Evolutionary conservation across 768 basidiomycete species (phyloP).

Genomic region (Lyophyllum semitale): DNA sequence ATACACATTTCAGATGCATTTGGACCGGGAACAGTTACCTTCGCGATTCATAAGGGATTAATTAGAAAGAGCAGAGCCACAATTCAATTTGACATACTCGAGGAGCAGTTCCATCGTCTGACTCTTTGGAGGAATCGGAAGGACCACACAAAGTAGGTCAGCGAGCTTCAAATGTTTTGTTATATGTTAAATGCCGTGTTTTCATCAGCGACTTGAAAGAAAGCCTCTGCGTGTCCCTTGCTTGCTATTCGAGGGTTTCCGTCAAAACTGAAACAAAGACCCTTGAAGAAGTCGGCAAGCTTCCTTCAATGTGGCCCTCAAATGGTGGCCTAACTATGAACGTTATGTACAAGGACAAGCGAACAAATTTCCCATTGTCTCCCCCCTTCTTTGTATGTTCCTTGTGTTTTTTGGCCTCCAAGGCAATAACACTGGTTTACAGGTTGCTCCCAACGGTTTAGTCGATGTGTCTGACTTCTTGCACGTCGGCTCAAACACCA

Average conservation of each 20-base stretch:
- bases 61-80: constrained; percentile 10
- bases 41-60: constrained; percentile 15
- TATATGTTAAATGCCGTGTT: background rate
- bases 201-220: constrained; percentile 30
- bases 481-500: constrained; percentile 38
- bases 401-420: background rate
- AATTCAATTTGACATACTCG: constrained; percentile 24
- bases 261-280: constrained; percentile 15
- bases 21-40: constrained; percentile 17
- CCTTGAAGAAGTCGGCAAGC: constrained; percentile 22
- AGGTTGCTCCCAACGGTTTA: constrained; percentile 50
- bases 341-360: constrained; percentile 27
- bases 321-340: constrained; percentile 35
- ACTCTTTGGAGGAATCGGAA: constrained; percentile 39
- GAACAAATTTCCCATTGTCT: constrained; percentile 36
- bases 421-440: background rate
- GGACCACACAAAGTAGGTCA: constrained; percentile 33
- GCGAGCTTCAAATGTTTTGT: background rate
- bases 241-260: constrained; percentile 37
- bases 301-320: constrained; percentile 46
- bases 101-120: constrained; percentile 27
- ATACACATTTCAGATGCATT: constrained; percentile 15
- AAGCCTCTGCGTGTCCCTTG: constrained; percentile 47
- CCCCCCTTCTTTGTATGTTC: constrained; percentile 42
- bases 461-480: constrained; percentile 55